phyloP scores from a whole-genome alignment of 2,329 filamentous ascomycete genomes.

The Pseudogymnoascus verrucosus region DNA sequence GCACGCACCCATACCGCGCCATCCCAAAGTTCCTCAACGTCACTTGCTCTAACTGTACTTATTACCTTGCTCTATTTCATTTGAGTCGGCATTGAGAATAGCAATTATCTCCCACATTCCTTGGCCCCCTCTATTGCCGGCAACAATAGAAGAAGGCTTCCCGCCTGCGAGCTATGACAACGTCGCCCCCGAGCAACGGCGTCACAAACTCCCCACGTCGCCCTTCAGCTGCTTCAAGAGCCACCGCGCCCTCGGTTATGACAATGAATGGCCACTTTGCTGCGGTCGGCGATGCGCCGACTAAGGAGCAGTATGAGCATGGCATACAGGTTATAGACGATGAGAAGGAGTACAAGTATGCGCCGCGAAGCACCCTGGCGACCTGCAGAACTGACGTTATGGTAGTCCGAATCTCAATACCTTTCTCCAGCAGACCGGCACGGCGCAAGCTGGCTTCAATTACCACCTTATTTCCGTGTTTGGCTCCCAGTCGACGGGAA shows the following conservation, averaged over 20 bases:
- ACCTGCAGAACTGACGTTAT: constrained; percentile 10
- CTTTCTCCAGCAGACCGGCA: constrained; percentile 72
- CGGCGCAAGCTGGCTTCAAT: constrained; percentile 90
- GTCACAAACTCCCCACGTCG: constrained; percentile 15
- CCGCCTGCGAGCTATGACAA: constrained; percentile 10
- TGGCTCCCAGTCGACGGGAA: constrained; percentile 95
- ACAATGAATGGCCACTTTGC: constrained; percentile 76
- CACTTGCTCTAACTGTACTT: neutral
- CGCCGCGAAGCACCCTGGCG: constrained; percentile 3
- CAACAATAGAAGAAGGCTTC: neutral
- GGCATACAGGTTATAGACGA: constrained; percentile 96
- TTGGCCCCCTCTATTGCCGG: constrained; percentile 6
- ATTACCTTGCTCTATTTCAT: neutral
- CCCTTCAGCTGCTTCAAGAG: constrained; percentile 24
- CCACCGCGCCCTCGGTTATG: constrained; percentile 28
- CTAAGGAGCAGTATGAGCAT: constrained; percentile 69
- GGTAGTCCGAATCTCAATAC: constrained; percentile 65
- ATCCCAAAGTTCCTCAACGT: constrained; percentile 4
- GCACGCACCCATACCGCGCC: neutral
- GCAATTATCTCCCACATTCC: neutral
- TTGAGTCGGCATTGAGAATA: constrained; percentile 4
- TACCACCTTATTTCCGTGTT: constrained; percentile 99
- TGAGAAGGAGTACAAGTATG: constrained; percentile 94
- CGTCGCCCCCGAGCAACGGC: constrained; percentile 21
- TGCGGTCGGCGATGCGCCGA: constrained; percentile 57